Base-by-base conservation (phyloP, 139 green algal species). In the Chlamydomonas schloesseri region DNA sequence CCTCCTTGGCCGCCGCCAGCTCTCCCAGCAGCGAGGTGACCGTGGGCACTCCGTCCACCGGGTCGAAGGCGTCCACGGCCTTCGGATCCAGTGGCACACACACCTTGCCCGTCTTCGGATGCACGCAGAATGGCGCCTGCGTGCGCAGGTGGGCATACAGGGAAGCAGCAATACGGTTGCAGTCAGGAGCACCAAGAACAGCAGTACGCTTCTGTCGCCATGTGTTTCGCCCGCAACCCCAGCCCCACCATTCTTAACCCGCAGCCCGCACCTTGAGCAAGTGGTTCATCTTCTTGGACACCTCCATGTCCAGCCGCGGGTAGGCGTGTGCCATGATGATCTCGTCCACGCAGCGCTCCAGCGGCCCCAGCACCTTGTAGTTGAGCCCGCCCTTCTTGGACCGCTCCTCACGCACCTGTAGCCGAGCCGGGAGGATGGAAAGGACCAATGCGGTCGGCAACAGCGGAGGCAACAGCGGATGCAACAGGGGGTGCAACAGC, bases 221-320 rank as follows among this genome's bases (percentile, higher is more conserved):
- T n/a, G n/a, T n/a, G n/a, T n/a, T n/a, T n/a, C n/a, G n/a, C n/a
- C n/a, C n/a, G n/a, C n/a, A n/a, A n/a, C n/a, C n/a, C n/a, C n/a
- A n/a, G n/a, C n/a, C n/a, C n/a, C n/a, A n/a, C n/a, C n/a, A n/a
- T n/a, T n/a, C n/a, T n/a, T n/a, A n/a, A n/a, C n/a, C n/a, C n/a
- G n/a, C n/a, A n/a, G n/a, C n/a, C n/a, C 73, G 6, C 60, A 95
- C 95, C 93, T 99, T 99, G 69, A 99, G 95, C 91, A 99, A 89
- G 84, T 99, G 98, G 92, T 99, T 99, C 95, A 98, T 99, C 92
- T 99, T 99, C 88, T 98, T 99, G 8, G 98, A 99, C 33, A 99
- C 98, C 91, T 99, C 97, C 79, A 98, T 88, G 90, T 99, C 98
- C 60, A 99, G 94, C 20, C 98, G 93, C 9, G 98, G 98, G 92